Base-by-base conservation (phyloP, 805 yeast species). In the Barnettozyma botsteinii region DNA sequence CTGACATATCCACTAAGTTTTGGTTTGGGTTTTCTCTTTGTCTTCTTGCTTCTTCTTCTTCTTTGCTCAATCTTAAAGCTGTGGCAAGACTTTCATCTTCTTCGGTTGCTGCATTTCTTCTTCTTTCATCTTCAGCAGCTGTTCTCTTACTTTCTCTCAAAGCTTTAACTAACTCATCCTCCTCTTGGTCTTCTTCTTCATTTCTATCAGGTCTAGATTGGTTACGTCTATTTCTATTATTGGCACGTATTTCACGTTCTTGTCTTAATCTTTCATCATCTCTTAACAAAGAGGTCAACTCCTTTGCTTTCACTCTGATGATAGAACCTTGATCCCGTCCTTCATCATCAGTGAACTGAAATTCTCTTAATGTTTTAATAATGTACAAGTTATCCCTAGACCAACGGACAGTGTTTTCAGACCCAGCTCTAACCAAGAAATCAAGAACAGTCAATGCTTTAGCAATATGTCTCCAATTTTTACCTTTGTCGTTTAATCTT, bases 391-490 rank as follows among this genome's bases (percentile, higher is more conserved):
- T 89, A 57, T 87, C 95, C 57, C 79, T 83, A 45, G 89, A 79
- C 98, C 98, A 91, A 28, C 80, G 67, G 6, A 89, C 95, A 54
- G 89, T 91, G 54, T 83, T 81, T 50, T 88, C 95, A 17, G 88
- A 75, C 29, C 97, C 98, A 45, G 72, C 75, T 51, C 93, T 77
- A 15, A 89, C 87, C 42, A 89, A 68, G 62, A 81, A 91, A 55
- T 89, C 96, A 51, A 91, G 70, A n/a, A 91, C 80, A 2, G 95
- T 83, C 46, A 91, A 70, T 1, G 95, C 81, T 62, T 91, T 93
- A 47, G 94, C 89, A 36, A 91, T 89, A 60, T 91, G 98, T 50
- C 96, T 75, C 97, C 97, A 91, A 65, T 91, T 85, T 61, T 88
- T 89, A 46, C 98, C 98, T 67, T 89, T 89, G 59, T 91, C 98